Base-by-base conservation (phyloP, 371 early-diverging fungal species). In the Syncephalastrum contaminatum region DNA sequence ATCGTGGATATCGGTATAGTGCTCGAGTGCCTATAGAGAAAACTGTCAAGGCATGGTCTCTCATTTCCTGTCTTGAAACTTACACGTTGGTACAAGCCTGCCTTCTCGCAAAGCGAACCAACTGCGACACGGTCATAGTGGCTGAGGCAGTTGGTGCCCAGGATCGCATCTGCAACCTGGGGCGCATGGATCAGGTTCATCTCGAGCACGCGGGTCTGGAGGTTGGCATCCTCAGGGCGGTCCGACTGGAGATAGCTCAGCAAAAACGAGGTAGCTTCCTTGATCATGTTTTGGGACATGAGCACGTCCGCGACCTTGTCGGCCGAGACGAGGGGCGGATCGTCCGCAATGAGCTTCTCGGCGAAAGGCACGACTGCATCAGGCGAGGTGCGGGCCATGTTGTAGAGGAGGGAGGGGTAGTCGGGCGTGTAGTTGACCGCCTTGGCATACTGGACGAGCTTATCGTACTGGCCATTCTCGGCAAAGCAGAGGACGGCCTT, bases 121-220 rank as follows among this genome's bases (percentile, higher is more conserved):
- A 98, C 87, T 44, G 88, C 84, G 6, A 89, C 85, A 24, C 90
- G 87, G 67, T 98, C 99, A 65, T 98, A 98, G 64, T 96, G 93
- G 24, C 88, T 87, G 63, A 98, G 91, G 91, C 96, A 92, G 56
- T 89, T 84, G 64, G 95, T 95, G 51, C 96, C 92, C 36, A 98
- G 73, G 58, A 98, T 97, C 47, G 98, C 99, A 72, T 97, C 98
- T 21, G 99, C 99, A 10, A 98, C 98, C 64, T 98, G 98, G 41
- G 97, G 98, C 7, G 96, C 95, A 60, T 95, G 93, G 48, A 95
- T 73, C 60, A 98, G 76, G 69, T 97, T 97, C 92, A 98, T 95
- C 72, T 98, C 97, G n/a, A 98, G 83, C 43, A 98, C 80, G 53
- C 92, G 88, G 4, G 99, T 98, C 73, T 98, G 97, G 41, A 98